Evolutionary conservation across 2,329 filamentous ascomycete species (phyloP), one percentile per base, ranked within the genome.

Genomic region (Verticillium tricorpus): DNA sequence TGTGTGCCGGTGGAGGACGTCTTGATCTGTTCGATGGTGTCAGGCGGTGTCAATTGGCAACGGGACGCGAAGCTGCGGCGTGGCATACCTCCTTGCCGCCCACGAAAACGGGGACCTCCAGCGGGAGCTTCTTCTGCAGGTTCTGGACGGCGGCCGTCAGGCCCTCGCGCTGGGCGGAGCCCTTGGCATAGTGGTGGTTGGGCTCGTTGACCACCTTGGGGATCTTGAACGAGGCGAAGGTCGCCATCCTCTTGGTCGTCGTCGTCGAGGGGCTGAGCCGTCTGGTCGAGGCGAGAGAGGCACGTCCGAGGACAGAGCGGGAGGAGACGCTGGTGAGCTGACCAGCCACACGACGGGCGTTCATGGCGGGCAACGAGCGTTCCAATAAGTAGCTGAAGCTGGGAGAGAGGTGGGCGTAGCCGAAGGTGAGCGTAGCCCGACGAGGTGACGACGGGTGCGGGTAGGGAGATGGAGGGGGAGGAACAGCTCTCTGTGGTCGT

Each of bases 151-250:
- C 92, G 57, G 89, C 85, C 57, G 87, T 85, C 58, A 99, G 85
- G 66, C 87, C 89, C 69, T 89, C 84, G 64, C 94, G 85, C 73
- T 97, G 91, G 28, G 87, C 77, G 1, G 93, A 95, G 63, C 89
- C 92, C 75, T 95, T 95, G 66, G 83, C 83, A 74, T 97, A 99
- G 77, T 94, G 90, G 80, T 96, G 90, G 93, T 97, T 99, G n/a
- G 92, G 92, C 80, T 99, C 95, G 74, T 99, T 99, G 73, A 86
- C 81, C 69, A 97, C 86, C 66, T 88, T 88, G 58, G 95, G 95
- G 59, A 93, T 85, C 81, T 92, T 94, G 85, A 97, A 98, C 64
- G 87, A 84, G 58, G 93, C 93, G 66, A 96, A 82, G 8, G 87
- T 89, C 62, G 88, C 77, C 69, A 71, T 69, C 58, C 71, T 77